Evolutionary conservation across 179 eudicot species (phyloP), one percentile per base, ranked within the genome.

Genomic region (Beta macrorhiza): DNA sequence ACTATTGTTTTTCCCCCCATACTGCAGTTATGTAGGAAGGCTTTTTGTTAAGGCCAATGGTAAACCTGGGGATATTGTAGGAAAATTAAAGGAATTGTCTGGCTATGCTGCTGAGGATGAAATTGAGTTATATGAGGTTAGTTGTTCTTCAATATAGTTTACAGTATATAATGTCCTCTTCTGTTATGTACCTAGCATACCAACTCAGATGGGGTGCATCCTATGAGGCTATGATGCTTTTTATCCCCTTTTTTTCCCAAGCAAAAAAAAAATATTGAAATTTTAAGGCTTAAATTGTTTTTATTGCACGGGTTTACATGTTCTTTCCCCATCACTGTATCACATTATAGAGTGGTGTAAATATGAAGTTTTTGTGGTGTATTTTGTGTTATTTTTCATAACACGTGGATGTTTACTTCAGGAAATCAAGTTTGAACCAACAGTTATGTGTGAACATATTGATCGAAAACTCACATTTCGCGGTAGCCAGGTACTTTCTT

Each of bases 381-480:
- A 25, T 25, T 25, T 25, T 25, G 25, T 25, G 25, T 25, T 25
- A 25, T 25, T 25, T 25, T 25, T 25, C 25, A 25, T 83, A 59
- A 79, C 84, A 65, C 53, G 71, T 44, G 57, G 14, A 47, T 74
- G 19, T 3, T 45, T 37, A 83, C 53, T 87, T 65, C 91, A 97
- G 98, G 99, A 97, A 90, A 92, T 97, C 67, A 97, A 97, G 86
- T 97, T 91, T 83, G 98, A 97, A 83, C 99, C 99, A 16, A 86
- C 77, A 86, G 98, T 97, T 82, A 90, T 92, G 95, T 94, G 98
- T 72, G 97, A 94, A 83, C 90, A 78, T 78, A 86, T 94, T 79
- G 94, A 94, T 82, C 88, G 83, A 79, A 91, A 89, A 81, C 67
- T 87, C 22, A 87, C 97, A 47, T 97, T 97, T 81, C 87, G 95